A percentile compares a stretch with the other conserved stretches of the same genome.
These are phyloP conservation scores for Coemansia furcata DNA, from an alignment of 192 early-diverging fungal genomes.

Conservation along the genomic window DNA sequence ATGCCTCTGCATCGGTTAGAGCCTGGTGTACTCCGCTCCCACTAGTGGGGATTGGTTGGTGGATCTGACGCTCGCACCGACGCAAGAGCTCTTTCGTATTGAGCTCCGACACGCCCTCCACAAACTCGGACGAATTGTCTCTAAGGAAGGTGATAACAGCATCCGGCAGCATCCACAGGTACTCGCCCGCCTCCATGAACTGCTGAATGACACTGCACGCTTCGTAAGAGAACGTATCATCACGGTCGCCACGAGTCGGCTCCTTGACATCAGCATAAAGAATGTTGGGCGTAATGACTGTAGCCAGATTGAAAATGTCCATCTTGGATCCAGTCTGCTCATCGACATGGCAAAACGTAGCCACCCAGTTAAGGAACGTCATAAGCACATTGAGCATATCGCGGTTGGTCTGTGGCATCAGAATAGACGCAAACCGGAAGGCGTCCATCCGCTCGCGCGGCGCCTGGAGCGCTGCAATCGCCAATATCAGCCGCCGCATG, in stretches of 20 bases:
- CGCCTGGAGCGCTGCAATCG: conserved; percentile 66
- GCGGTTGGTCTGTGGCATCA: conserved; percentile 87
- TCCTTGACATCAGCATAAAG: conserved; percentile 83
- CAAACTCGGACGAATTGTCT: conserved; percentile 43
- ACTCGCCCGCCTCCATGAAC: conserved; percentile 63
- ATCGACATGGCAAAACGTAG: conserved; percentile 67
- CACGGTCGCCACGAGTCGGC: conserved; percentile 73
- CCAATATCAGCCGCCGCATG: conserved; percentile 82
- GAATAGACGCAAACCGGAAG: conserved; percentile 76
- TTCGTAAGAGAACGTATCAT: conserved; percentile 59
- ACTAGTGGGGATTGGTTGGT: conserved; percentile 5
- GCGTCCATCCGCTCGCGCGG: conserved; percentile 59
- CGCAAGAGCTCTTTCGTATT: conserved; percentile 53
- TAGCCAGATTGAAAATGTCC: conserved; percentile 89
- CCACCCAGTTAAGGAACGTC: conserved; percentile 84
- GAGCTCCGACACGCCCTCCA: conserved; percentile 38
- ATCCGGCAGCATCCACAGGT: conserved; percentile 63
- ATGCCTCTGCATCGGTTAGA: conserved; percentile 6
- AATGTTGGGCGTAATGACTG: conserved; percentile 93
- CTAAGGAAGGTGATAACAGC: conserved; percentile 38
- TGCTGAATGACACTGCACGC: conserved; percentile 69
- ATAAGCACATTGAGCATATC: conserved; percentile 91
- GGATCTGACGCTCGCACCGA: conserved; percentile 40
- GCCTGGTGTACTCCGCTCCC: conserved; percentile 6
- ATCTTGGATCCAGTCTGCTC: conserved; percentile 85